phyloP scores from a whole-genome alignment of 73 alveolate genomes.

The Symbiodinium natans region DNA sequence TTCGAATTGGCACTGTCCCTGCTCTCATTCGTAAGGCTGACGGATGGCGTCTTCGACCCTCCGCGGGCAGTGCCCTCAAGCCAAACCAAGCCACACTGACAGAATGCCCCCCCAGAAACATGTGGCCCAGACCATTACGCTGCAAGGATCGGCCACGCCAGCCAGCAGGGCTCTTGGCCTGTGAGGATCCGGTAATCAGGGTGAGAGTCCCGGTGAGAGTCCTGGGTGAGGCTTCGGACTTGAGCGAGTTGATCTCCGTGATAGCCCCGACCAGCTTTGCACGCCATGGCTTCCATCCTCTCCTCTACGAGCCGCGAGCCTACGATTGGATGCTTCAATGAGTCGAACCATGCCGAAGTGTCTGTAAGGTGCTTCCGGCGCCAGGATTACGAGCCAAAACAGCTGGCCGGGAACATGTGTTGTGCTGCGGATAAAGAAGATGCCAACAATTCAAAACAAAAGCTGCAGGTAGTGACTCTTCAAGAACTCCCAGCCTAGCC shows the following conservation, averaged over 20 bases:
- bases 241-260: slow-evolving; percentile 45
- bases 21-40: neutral
- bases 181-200: neutral
- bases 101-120: neutral
- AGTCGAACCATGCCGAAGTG: neutral
- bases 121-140: neutral
- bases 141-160: neutral
- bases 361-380: neutral
- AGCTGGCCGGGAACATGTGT: neutral
- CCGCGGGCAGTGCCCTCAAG: neutral
- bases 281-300: slow-evolving; percentile 42
- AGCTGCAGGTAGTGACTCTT: no score
- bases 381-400: slow-evolving; percentile 14
- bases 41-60: neutral
- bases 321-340: neutral
- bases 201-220: no score
- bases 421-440: no score
- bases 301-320: slow-evolving; percentile 49
- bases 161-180: neutral
- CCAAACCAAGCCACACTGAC: neutral
- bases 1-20: neutral
- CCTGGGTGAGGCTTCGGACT: neutral
- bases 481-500: no score
- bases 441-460: no score
- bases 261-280: slow-evolving; percentile 57